These are phyloP conservation scores for Rhodocollybia butyracea DNA, from an alignment of 768 basidiomycete species.

Conservation along the genomic window DNA sequence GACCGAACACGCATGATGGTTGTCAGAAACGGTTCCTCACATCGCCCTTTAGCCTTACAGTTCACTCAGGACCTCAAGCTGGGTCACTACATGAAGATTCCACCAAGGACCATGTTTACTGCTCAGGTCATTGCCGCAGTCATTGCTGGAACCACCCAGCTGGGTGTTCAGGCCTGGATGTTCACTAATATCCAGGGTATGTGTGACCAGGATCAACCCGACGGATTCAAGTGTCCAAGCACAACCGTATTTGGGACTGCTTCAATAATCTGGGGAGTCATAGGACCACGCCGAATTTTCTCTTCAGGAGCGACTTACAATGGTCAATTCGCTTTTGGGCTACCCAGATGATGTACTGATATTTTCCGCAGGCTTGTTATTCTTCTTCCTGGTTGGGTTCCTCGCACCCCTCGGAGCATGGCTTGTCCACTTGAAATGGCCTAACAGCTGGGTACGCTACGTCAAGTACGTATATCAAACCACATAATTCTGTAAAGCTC, in stretches of 20 bases:
- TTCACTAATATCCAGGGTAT: conserved; percentile 54
- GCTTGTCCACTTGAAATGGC: conserved; percentile 54
- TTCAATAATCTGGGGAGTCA: conserved; percentile 78
- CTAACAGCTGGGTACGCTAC: conserved; percentile 57
- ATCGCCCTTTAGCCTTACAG: background rate
- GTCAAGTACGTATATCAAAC: conserved; percentile 47
- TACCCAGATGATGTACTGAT: background rate
- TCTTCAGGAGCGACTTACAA: conserved; percentile 61
- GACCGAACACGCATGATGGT: background rate
- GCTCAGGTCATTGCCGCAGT: conserved; percentile 65
- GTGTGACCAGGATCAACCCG: conserved; percentile 49
- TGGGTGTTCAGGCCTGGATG: conserved; percentile 78
- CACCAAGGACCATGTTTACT: conserved; percentile 71
- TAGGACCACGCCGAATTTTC: conserved; percentile 74
- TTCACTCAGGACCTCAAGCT: conserved; percentile 80
- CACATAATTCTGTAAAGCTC: background rate
- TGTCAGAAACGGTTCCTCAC: background rate
- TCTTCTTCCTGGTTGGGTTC: conserved; percentile 79
- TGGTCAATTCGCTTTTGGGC: conserved; percentile 20
- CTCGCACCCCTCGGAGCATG: conserved; percentile 56
- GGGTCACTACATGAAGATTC: conserved; percentile 76
- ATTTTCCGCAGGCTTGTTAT: conserved; percentile 41
- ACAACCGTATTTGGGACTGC: conserved; percentile 79
- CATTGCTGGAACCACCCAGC: conserved; percentile 69
- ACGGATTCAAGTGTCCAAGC: conserved; percentile 68